phyloP scores from a whole-genome alignment of 2,329 filamentous ascomycete genomes.

The Beauveria varroae region DNA sequence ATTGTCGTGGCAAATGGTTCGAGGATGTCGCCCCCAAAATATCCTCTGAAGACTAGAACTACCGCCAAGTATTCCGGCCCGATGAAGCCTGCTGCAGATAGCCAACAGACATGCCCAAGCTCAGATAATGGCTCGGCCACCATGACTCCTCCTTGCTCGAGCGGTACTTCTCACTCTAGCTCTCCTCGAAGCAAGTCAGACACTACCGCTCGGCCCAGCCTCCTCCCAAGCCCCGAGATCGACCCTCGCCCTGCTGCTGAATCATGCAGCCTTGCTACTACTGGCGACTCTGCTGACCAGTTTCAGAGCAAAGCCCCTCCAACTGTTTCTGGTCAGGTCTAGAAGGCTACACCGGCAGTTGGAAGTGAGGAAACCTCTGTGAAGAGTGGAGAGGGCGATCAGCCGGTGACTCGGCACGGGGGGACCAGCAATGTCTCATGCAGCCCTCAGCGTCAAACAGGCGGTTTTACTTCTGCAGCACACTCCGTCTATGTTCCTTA shows the following conservation, averaged over 20 bases:
- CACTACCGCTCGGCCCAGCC: background rate
- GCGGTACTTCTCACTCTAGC: background rate
- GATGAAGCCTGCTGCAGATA: background rate
- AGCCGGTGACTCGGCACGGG: background rate
- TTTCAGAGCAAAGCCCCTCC: background rate
- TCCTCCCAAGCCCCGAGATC: background rate
- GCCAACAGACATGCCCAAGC: background rate
- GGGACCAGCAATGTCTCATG: background rate
- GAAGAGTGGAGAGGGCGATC: background rate
- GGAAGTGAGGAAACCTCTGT: background rate
- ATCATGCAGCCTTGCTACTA: background rate
- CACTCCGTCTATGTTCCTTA: background rate
- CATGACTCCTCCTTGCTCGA: background rate
- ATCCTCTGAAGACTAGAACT: background rate
- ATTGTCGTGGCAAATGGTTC: conserved; percentile 17
- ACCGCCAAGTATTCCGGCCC: background rate
- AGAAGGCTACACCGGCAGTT: background rate
- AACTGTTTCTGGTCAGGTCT: background rate
- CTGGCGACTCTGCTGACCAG: background rate
- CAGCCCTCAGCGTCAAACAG: background rate
- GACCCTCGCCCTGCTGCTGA: background rate
- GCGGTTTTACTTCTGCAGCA: background rate
- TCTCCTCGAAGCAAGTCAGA: conserved; percentile 4
- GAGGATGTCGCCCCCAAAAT: background rate
- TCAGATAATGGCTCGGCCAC: background rate